Conservation (phyloP, 257 asterid species). For the Marsdenia floribunda region DNA sequence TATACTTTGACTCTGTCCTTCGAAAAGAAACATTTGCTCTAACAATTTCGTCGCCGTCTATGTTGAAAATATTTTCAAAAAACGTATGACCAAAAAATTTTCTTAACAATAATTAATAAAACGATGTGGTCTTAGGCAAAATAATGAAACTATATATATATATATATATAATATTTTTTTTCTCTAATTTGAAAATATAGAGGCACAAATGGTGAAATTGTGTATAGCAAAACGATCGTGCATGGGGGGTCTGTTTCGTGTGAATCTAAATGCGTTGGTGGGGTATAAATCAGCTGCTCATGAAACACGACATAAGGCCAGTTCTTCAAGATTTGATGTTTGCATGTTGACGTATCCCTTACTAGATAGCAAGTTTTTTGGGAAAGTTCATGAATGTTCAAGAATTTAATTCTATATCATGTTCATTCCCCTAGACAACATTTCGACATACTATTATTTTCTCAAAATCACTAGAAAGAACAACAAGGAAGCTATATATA, state of each 20-base stretch:
- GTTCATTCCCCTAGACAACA: slow-evolving; percentile 22
- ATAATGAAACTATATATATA: too few relatives aligned
- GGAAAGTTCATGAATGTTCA: slow-evolving; percentile 36
- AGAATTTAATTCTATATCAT: background rate
- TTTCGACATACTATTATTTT: slow-evolving; percentile 10
- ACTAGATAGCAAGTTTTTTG: slow-evolving; percentile 16
- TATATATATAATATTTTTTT: too few relatives aligned
- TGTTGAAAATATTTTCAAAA: too few relatives aligned
- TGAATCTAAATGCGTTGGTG: background rate
- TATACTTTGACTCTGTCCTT: too few relatives aligned
- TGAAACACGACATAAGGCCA: slow-evolving; percentile 20
- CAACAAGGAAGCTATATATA: background rate
- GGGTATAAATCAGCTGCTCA: slow-evolving; percentile 7
- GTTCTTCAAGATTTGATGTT: slow-evolving; percentile 1
- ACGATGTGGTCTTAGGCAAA: too few relatives aligned
- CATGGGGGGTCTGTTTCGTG: background rate
- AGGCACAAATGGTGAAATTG: too few relatives aligned
- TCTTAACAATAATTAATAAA: too few relatives aligned
- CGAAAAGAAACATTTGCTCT: too few relatives aligned
- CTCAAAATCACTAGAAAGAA: background rate
- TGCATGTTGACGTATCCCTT: slow-evolving; percentile 11
- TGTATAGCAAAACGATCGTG: too few relatives aligned
- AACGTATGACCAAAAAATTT: too few relatives aligned
- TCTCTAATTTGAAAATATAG: too few relatives aligned
- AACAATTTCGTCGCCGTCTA: too few relatives aligned